phyloP scores from a whole-genome alignment of 192 early-diverging fungal genomes.

The Coemansia sp. region DNA sequence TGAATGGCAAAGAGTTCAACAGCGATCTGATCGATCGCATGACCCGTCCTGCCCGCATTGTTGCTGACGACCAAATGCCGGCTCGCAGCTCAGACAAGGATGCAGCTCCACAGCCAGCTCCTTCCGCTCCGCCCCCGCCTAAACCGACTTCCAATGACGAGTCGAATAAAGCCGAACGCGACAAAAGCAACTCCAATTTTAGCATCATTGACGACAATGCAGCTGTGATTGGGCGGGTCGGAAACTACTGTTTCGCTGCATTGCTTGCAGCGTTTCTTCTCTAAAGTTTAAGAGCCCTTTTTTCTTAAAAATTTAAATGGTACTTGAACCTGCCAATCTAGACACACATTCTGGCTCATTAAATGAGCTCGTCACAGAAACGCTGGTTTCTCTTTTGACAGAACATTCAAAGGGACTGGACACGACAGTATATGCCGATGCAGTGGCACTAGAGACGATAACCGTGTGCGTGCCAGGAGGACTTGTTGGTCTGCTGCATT shows the following conservation, averaged over 20 bases:
- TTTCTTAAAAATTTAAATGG: neutral
- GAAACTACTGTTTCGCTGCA: neutral
- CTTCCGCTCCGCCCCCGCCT: slow-evolving; percentile 9
- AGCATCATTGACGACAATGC: slow-evolving; percentile 28
- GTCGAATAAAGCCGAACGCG: slow-evolving; percentile 8
- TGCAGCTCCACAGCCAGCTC: slow-evolving; percentile 4
- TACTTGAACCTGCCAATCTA: neutral
- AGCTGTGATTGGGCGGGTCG: slow-evolving; percentile 6
- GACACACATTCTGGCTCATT: slow-evolving; percentile 1
- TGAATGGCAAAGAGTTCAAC: slow-evolving; percentile 39
- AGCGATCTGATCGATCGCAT: slow-evolving; percentile 45
- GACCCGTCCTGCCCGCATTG: slow-evolving; percentile 36
- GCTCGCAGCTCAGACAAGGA: slow-evolving; percentile 4
- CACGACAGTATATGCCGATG: slow-evolving; percentile 48
- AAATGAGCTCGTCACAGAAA: slow-evolving; percentile 9
- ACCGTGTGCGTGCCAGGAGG: slow-evolving; percentile 18
- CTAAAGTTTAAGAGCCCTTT: neutral
- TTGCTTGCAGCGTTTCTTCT: neutral
- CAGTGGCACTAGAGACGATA: slow-evolving; percentile 24
- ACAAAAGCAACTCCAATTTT: slow-evolving; percentile 17
- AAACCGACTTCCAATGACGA: slow-evolving; percentile 14
- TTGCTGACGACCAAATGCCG: slow-evolving; percentile 27
- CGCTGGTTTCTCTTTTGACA: slow-evolving; percentile 13
- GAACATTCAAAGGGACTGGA: slow-evolving; percentile 30
- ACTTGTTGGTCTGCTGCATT: slow-evolving; percentile 22